These are phyloP conservation scores for Mycena sp. DNA, from an alignment of 1,284 basidiomycete species.

Conservation along the genomic window DNA sequence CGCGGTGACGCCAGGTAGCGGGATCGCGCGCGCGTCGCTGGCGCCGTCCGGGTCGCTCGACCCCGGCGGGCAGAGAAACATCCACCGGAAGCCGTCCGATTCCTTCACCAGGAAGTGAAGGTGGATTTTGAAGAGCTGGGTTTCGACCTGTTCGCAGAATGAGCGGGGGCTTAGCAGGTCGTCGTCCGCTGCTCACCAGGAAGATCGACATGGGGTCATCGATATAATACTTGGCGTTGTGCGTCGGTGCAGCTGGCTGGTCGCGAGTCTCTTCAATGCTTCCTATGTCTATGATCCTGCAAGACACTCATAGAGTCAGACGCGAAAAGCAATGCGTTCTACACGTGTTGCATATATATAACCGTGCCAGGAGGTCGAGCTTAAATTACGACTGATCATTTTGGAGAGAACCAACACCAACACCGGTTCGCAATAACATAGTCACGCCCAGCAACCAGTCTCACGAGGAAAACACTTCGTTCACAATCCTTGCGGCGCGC, in stretches of 20 bases:
- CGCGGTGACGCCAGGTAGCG: slow-evolving; percentile 6
- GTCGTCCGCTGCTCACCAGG: slow-evolving; percentile 17
- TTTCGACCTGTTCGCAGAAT: slow-evolving; percentile 14
- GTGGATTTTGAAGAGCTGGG: slow-evolving; percentile 25
- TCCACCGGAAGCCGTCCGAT: slow-evolving; percentile 16
- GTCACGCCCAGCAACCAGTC: too few species aligned
- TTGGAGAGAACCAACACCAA: background rate
- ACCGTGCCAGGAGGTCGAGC: too few species aligned
- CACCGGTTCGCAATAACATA: too few species aligned
- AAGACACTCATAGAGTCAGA: background rate
- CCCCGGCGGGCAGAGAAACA: slow-evolving; percentile 17
- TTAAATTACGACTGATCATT: slow-evolving; percentile 7
- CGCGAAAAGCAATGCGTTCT: background rate
- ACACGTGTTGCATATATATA: slow-evolving; percentile 5
- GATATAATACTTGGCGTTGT: slow-evolving; percentile 29
- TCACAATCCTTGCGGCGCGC: slow-evolving; percentile 23
- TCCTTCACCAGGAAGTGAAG: slow-evolving; percentile 24
- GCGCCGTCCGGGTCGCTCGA: background rate
- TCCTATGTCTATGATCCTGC: background rate
- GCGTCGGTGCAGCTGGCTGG: background rate
- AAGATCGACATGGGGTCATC: slow-evolving; percentile 34
- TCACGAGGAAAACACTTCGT: slow-evolving; percentile 27
- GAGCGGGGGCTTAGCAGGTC: too few species aligned
- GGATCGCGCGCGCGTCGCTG: slow-evolving; percentile 11
- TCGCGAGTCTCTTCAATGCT: background rate